Conservation (phyloP, 2,329 filamentous ascomycete species). For the Pestalotiopsis sp. region DNA sequence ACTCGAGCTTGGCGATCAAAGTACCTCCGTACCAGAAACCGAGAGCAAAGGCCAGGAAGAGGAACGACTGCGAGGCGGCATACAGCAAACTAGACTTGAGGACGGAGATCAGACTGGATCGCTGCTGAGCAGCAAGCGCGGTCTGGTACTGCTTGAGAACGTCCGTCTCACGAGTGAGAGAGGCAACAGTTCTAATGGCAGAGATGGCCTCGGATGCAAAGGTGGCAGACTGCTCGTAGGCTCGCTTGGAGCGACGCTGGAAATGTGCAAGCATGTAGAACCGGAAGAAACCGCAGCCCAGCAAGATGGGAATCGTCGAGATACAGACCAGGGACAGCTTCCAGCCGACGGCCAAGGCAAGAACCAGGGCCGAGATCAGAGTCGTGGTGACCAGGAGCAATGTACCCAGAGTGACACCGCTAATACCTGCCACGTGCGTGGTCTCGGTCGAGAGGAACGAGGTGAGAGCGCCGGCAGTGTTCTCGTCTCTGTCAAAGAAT, state of each 20-base stretch:
- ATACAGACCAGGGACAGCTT: constrained; percentile 85
- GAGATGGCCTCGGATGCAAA: constrained; percentile 94
- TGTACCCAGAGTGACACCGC: constrained; percentile 85
- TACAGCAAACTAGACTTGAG: constrained; percentile 79
- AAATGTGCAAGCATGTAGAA: constrained; percentile 85
- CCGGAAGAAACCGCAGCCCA: constrained; percentile 83
- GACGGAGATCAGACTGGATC: constrained; percentile 71
- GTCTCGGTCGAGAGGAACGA: constrained; percentile 89
- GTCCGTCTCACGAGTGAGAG: constrained; percentile 83
- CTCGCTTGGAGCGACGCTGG: constrained; percentile 76
- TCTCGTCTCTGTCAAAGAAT: constrained; percentile 89
- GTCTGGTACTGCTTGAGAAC: constrained; percentile 73
- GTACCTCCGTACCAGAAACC: constrained; percentile 93
- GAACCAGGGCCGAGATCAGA: constrained; percentile 70
- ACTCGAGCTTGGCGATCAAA: constrained; percentile 72
- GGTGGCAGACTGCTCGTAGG: constrained; percentile 79
- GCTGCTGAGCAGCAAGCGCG: constrained; percentile 69
- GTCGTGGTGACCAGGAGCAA: constrained; percentile 82
- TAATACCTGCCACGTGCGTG: constrained; percentile 85
- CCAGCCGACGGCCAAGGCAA: constrained; percentile 81
- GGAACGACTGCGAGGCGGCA: constrained; percentile 80
- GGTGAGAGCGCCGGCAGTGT: constrained; percentile 85
- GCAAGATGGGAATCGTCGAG: constrained; percentile 74
- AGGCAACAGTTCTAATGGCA: constrained; percentile 90
- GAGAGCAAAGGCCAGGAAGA: constrained; percentile 82